Evolutionary conservation across 1,284 basidiomycete genomes (phyloP).

Genomic region (Mrakiaceae sp.): DNA sequence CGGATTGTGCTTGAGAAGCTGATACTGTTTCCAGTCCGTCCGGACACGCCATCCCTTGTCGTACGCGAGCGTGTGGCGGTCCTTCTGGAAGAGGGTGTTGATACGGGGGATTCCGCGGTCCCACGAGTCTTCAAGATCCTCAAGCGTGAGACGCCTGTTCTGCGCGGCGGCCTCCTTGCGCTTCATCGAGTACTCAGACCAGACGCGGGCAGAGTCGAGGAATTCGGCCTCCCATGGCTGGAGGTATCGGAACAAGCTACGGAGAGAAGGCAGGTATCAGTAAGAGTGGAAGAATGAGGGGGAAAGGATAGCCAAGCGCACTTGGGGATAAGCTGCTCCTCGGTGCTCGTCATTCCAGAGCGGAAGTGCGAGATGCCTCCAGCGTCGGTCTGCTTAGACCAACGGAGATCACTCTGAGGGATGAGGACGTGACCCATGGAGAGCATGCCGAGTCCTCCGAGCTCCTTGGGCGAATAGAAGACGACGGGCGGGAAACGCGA

Average conservation of each 20-base stretch:
- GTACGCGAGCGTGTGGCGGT: slow-evolving; percentile 91
- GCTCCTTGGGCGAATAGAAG: slow-evolving; percentile 78
- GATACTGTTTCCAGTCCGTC: slow-evolving; percentile 96
- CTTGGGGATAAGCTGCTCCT: slow-evolving; percentile 77
- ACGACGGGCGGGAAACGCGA: slow-evolving; percentile 79
- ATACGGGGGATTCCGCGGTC: slow-evolving; percentile 97
- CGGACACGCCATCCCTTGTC: slow-evolving; percentile 95
- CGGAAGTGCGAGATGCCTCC: slow-evolving; percentile 92
- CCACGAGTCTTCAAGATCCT: slow-evolving; percentile 95
- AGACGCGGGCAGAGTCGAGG: slow-evolving; percentile 92
- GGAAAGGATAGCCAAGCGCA: slow-evolving; percentile 1
- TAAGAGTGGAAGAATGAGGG: not conserved
- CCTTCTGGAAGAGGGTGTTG: slow-evolving; percentile 96
- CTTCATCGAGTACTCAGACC: slow-evolving; percentile 99
- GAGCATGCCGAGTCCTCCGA: slow-evolving; percentile 96
- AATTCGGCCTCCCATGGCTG: slow-evolving; percentile 99
- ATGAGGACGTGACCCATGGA: slow-evolving; percentile 99
- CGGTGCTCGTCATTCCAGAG: slow-evolving; percentile 90
- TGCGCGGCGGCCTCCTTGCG: slow-evolving; percentile 96
- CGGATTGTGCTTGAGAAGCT: slow-evolving; percentile 84
- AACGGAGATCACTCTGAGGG: slow-evolving; percentile 90
- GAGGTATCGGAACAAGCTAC: slow-evolving; percentile 94
- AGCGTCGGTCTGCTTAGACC: slow-evolving; percentile 97
- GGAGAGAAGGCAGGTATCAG: slow-evolving; percentile 38
- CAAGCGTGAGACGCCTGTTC: slow-evolving; percentile 89